Evolutionary conservation across 1,284 basidiomycete species (phyloP).

Genomic region (Laetiporus sulphureus): DNA sequence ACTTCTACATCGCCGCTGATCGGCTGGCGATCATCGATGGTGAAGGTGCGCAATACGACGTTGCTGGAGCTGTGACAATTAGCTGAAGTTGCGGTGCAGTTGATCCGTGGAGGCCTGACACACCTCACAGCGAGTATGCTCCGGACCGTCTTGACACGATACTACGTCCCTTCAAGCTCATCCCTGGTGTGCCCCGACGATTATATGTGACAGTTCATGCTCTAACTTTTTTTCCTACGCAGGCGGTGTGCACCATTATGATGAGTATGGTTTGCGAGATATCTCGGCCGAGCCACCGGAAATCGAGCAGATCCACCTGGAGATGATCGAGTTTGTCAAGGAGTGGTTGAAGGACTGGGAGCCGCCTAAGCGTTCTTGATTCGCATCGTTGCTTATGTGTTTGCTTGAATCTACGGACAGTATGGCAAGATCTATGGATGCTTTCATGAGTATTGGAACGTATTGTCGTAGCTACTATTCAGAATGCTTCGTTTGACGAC

Average conservation of each 20-base stretch:
- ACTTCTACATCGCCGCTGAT: slow-evolving; percentile 70
- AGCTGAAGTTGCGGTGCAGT: slow-evolving; percentile 33
- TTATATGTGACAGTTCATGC: neutral
- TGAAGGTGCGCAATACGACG: slow-evolving; percentile 51
- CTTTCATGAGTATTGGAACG: too few species aligned
- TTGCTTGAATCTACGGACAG: too few species aligned
- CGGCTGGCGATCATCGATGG: slow-evolving; percentile 85
- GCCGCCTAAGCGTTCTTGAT: slow-evolving; percentile 3
- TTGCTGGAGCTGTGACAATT: too few species aligned
- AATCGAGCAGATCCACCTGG: slow-evolving; percentile 76
- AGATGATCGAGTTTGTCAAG: slow-evolving; percentile 77
- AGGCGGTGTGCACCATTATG: slow-evolving; percentile 89
- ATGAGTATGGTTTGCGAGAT: slow-evolving; percentile 77
- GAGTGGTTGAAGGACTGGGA: slow-evolving; percentile 74
- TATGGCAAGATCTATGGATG: too few species aligned
- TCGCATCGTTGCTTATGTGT: too few species aligned
- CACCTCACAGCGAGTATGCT: slow-evolving; percentile 81
- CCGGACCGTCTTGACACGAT: slow-evolving; percentile 64
- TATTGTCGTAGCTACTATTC: too few species aligned
- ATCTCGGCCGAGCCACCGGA: slow-evolving; percentile 65
- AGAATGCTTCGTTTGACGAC: neutral
- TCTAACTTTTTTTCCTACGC: slow-evolving; percentile 4
- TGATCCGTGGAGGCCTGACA: slow-evolving; percentile 87
- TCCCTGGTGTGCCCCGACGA: slow-evolving; percentile 53
- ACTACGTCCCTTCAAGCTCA: slow-evolving; percentile 79